Conservation (phyloP, 176 grass and related monocot genomes). For the Avena insularis region DNA sequence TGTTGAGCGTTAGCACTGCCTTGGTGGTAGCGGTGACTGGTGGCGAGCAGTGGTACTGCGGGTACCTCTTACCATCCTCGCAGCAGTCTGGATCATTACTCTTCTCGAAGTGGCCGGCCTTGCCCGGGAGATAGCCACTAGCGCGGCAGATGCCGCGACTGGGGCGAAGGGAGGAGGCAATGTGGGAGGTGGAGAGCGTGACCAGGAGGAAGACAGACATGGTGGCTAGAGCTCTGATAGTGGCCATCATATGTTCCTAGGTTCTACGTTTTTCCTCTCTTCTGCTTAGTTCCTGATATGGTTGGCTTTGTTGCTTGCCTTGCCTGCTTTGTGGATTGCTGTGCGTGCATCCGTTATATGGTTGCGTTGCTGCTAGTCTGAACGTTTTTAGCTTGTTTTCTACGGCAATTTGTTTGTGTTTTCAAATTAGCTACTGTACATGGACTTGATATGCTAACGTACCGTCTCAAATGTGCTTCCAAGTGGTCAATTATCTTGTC, state of each 20-base stretch:
- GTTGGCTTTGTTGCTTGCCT: constrained; percentile 18
- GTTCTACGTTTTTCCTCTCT: neutral
- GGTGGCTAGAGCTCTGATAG: neutral
- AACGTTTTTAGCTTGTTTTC: neutral
- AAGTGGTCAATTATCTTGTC: neutral
- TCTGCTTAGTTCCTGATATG: neutral
- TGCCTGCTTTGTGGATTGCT: neutral
- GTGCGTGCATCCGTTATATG: neutral
- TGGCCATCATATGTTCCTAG: constrained; percentile 1
- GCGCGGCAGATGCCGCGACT: constrained; percentile 19
- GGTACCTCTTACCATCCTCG: constrained; percentile 53
- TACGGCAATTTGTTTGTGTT: neutral
- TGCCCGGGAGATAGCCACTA: constrained; percentile 55
- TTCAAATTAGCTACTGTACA: neutral
- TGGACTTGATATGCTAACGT: neutral
- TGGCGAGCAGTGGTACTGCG: constrained; percentile 55
- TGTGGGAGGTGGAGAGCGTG: constrained; percentile 37
- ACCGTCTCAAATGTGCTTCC: constrained; percentile 11
- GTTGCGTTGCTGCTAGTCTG: neutral
- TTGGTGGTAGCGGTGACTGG: too few species aligned
- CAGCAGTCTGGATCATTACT: constrained; percentile 61
- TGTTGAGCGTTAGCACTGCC: too few species aligned
- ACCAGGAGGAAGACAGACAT: constrained; percentile 36
- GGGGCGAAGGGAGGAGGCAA: constrained; percentile 31
- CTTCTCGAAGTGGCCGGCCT: constrained; percentile 49